Evolutionary conservation across 1,139 yeast genomes (phyloP), one percentile per base, ranked within the genome.

Genomic region (Hyphopichia wangnamkhiaoensis): DNA sequence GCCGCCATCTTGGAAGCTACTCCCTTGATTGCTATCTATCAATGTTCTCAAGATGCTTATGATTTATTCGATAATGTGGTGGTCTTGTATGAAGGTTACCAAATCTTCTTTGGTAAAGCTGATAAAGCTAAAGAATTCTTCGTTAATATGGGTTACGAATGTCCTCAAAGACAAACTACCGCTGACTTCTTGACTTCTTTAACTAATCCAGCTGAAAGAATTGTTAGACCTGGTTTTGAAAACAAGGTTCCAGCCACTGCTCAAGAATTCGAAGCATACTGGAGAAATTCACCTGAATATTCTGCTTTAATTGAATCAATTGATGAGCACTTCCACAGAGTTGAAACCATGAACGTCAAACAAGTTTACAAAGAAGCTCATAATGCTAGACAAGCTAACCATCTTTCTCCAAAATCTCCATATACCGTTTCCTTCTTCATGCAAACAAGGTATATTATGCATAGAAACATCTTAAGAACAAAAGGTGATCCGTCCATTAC

Each of bases 11-110:
- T 79, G 40, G 75, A 75, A 24, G 70, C 79, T 13, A 74, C 91
- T 20, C 80, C 89, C 1, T 65, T 85, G 35, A 84, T 88, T 46
- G 89, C 95, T 20, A 82, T 87, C 43, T 87, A 87, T 61, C 95
- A 87, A 65, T 87, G 91, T 50, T 81, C 89, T 24, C 89, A 84
- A 63, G 85, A 79, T 55, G 85, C 86, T 48, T 87, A 85, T 38
- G 63, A 62, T 28, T 61, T 81, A 42, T 87, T 87, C 53, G 91
- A 86, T 61, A 81, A 83, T 47, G 94, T 84, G 10, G 68, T 80
- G 31, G 81, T 88, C 15, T 65, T 88, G 31, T 86, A 86, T 55
- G 83, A 79, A 47, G 95, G 96, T 38, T 76, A 82, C 52, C 94
- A 87, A 61, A 82, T 88, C 40, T 88, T 59, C 63, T 86, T 71